phyloP scores from a whole-genome alignment of 352 stramenopile genomes.

The Hyaloperonospora brassicae region DNA sequence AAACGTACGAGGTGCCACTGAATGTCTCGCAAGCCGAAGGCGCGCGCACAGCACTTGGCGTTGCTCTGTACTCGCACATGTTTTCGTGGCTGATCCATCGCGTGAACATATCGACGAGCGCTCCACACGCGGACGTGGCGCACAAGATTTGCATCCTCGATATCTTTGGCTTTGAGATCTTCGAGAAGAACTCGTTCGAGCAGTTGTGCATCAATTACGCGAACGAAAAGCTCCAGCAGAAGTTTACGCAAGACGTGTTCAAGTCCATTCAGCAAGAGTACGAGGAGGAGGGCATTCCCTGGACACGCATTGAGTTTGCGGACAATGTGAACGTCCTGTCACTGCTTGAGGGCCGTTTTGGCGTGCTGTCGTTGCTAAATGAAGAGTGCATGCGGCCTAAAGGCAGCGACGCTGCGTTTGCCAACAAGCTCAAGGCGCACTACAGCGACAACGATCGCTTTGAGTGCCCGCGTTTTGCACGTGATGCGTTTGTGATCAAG shows the following conservation, averaged over 20 bases:
- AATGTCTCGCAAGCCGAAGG: conserved; percentile 71
- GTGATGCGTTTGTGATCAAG: conserved; percentile 90
- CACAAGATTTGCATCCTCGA: conserved; percentile 90
- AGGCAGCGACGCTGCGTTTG: conserved; percentile 77
- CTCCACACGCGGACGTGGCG: conserved; percentile 35
- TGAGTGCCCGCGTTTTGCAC: conserved; percentile 69
- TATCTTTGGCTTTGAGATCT: conserved; percentile 98
- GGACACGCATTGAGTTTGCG: conserved; percentile 86
- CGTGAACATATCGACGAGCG: conserved; percentile 73
- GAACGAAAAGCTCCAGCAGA: conserved; percentile 92
- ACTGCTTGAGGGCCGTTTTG: conserved; percentile 81
- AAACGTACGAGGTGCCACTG: conserved; percentile 83
- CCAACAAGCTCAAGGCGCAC: conserved; percentile 84
- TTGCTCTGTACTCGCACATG: conserved; percentile 90
- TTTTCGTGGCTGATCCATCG: conserved; percentile 95
- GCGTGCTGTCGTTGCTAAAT: conserved; percentile 90
- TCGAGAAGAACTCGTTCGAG: conserved; percentile 94
- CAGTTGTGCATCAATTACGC: conserved; percentile 95
- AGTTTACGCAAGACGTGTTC: conserved; percentile 92
- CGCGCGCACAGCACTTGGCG: conserved; percentile 64
- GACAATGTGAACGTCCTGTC: conserved; percentile 90
- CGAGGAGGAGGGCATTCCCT: conserved; percentile 91
- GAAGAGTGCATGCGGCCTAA: conserved; percentile 89
- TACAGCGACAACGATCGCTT: conserved; percentile 87
- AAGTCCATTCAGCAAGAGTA: conserved; percentile 94